Conservation (phyloP, 495 filamentous ascomycete genomes). For the Aspergillus coremiiformis region DNA sequence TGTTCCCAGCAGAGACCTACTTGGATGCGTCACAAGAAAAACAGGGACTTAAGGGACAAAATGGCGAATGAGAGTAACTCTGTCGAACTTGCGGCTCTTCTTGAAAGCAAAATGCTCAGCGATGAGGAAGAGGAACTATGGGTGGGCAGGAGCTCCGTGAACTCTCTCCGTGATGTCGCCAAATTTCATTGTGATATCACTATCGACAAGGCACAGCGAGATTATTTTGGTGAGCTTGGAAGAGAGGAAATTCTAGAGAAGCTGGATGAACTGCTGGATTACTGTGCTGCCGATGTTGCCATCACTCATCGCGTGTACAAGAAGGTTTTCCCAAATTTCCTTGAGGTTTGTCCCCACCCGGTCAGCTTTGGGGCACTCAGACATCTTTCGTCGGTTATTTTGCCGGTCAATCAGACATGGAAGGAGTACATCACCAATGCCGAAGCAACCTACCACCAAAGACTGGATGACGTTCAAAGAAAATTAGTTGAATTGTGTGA, state of each 20-base stretch:
- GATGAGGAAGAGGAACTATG: conserved; percentile 92
- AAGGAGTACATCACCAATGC: conserved; percentile 70
- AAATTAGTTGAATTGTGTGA: conserved; percentile 65
- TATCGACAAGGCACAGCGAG: conserved; percentile 83
- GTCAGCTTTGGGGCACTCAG: conserved; percentile 93
- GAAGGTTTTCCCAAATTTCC: conserved; percentile 82
- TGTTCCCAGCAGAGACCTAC: conserved; percentile 92
- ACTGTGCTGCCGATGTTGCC: conserved; percentile 91
- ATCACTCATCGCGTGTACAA: conserved; percentile 89
- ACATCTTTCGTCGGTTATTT: conserved; percentile 83
- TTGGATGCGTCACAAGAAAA: conserved; percentile 94
- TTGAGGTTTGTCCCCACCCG: conserved; percentile 86
- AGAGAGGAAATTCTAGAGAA: conserved; percentile 57
- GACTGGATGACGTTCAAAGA: conserved; percentile 67
- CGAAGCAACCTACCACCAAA: conserved; percentile 72
- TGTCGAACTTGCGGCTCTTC: conserved; percentile 60
- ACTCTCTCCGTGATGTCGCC: conserved; percentile 91
- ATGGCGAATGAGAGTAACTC: conserved; percentile 63
- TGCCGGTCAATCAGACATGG: conserved; percentile 87
- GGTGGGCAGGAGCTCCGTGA: conserved; percentile 89
- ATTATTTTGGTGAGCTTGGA: conserved; percentile 80
- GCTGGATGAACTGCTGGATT: conserved; percentile 79
- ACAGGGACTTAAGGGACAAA: conserved; percentile 73
- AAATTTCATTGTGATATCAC: conserved; percentile 90
- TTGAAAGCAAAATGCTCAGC: conserved; percentile 56